Evolutionary conservation across 345 rosid genomes (phyloP), one percentile per base, ranked within the genome.

Genomic region (Boechera retrofracta): DNA sequence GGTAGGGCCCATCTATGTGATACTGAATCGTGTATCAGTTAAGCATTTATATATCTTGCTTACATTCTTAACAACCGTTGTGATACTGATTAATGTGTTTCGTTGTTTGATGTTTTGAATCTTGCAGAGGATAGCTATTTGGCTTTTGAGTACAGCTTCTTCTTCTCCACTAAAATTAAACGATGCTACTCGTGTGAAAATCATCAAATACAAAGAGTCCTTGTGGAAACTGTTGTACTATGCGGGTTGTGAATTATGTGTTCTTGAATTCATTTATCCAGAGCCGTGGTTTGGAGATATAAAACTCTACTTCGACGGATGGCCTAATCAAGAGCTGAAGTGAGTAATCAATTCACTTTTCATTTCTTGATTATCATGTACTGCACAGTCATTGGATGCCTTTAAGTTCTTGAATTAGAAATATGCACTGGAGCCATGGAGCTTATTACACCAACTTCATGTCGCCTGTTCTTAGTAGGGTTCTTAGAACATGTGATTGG

Each of bases 271-370:
- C 60, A 71, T 74, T 36, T 89, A 77, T 44, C 31, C 76, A 0
- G 90, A 90, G 76, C 87, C 89, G 32, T 93, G 98, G 98, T 44
- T 65, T 65, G 81, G 69, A 66, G 83, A 91, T 81, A 73, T 85
- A 10, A 81, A 79, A 71, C 79, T 59, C 49, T 87, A 73, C 77
- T 93, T 90, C 66, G 62, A 72, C 64, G 93, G 85, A 78, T 93
- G 92, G 93, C 98, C 98, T 29, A 64, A 90, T 81, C 97, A 91
- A 77, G 95, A 91, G 80, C 73, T 91, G 38, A 87, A 78, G 97
- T 90, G 77, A 89, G 93, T 80, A 41, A 0, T 69, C 59, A 36
- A 9, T 39, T 24, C 31, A 62, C 16, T 5, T 21, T 38, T 15
- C 26, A 18, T 48, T 59, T 39, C 12, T 39, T 39, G 42, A 39